Percentiles rank a stretch among this genome's conserved stretches.
Conservation (phyloP, 352 stramenopile genomes). For the Globisporangium takayamanum region DNA sequence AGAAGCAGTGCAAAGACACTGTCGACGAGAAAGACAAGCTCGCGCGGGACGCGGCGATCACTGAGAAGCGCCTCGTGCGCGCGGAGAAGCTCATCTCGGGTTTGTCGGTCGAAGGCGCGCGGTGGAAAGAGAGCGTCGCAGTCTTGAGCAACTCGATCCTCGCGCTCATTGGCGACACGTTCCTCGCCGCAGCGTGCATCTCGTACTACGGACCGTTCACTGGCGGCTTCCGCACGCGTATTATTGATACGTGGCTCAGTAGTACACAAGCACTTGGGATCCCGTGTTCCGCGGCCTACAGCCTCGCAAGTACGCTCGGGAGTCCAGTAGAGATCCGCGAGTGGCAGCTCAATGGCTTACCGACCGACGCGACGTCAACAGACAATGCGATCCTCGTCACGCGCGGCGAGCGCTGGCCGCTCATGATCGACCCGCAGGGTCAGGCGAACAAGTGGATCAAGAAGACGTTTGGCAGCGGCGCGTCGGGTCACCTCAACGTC, state of each 20-base stretch:
- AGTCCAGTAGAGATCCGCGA: slow-evolving; percentile 89
- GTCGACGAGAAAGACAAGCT: slow-evolving; percentile 90
- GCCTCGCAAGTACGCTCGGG: slow-evolving; percentile 70
- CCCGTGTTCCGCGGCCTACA: slow-evolving; percentile 69
- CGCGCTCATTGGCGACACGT: slow-evolving; percentile 88
- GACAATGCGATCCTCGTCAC: slow-evolving; percentile 92
- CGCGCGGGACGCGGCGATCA: slow-evolving; percentile 79
- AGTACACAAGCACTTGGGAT: slow-evolving; percentile 59
- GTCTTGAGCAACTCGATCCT: slow-evolving; percentile 72
- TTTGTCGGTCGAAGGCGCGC: slow-evolving; percentile 85
- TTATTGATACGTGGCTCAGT: slow-evolving; percentile 70
- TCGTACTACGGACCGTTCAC: slow-evolving; percentile 95
- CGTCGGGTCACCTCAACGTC: slow-evolving; percentile 39
- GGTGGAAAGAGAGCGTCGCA: slow-evolving; percentile 89
- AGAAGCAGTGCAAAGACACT: slow-evolving; percentile 89
- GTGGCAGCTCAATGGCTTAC: slow-evolving; percentile 90
- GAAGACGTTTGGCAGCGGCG: slow-evolving; percentile 57
- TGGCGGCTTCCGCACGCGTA: slow-evolving; percentile 70
- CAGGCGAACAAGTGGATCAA: slow-evolving; percentile 95
- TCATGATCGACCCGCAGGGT: slow-evolving; percentile 94
- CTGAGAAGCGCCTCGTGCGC: slow-evolving; percentile 82
- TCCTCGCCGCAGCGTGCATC: slow-evolving; percentile 89
- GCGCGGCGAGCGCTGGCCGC: slow-evolving; percentile 85
- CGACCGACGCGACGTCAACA: slow-evolving; percentile 88
- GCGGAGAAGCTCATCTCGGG: slow-evolving; percentile 91